A percentile compares a stretch with the other conserved stretches of the same genome.
These are phyloP conservation scores for Kandelia obovata DNA, from an alignment of 345 rosid genomes.

Conservation along the genomic window DNA sequence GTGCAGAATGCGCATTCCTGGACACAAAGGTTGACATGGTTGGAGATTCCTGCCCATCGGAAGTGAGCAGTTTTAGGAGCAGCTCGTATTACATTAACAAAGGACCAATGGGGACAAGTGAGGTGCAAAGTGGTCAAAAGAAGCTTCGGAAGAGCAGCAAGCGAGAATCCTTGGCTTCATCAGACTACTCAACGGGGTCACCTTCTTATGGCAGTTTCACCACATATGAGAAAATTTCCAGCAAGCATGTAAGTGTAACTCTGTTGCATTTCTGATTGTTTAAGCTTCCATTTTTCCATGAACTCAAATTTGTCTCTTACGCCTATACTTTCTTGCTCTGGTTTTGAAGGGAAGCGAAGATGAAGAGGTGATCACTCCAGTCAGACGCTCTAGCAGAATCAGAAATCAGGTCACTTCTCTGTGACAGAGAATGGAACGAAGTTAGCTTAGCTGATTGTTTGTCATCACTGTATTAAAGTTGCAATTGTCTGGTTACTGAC, in stretches of 20 bases:
- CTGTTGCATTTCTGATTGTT: not conserved
- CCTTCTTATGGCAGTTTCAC: constrained; percentile 79
- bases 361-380: constrained; percentile 66
- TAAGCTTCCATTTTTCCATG: not conserved
- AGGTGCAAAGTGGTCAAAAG: constrained; percentile 45
- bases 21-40: constrained; percentile 38
- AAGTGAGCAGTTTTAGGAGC: constrained; percentile 53
- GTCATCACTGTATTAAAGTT: not conserved
- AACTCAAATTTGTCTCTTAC: constrained; percentile 1
- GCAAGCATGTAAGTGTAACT: constrained; percentile 50
- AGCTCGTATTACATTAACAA: constrained; percentile 31
- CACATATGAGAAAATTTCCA: constrained; percentile 59
- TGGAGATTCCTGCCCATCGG: constrained; percentile 49
- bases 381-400: constrained; percentile 82
- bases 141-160: constrained; percentile 29
- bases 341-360: constrained; percentile 47
- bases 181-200: constrained; percentile 54
- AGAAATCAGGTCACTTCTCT: constrained; percentile 49
- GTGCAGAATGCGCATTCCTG: constrained; percentile 14
- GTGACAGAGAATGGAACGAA: constrained; percentile 18
- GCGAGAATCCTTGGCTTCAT: constrained; percentile 67
- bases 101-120: constrained; percentile 24
- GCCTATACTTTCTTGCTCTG: constrained; percentile 1
- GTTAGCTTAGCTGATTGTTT: constrained; percentile 1
- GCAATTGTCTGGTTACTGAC: too few species aligned